Evolutionary conservation across 805 yeast genomes (phyloP).

Genomic region (Teunomyces stri): DNA sequence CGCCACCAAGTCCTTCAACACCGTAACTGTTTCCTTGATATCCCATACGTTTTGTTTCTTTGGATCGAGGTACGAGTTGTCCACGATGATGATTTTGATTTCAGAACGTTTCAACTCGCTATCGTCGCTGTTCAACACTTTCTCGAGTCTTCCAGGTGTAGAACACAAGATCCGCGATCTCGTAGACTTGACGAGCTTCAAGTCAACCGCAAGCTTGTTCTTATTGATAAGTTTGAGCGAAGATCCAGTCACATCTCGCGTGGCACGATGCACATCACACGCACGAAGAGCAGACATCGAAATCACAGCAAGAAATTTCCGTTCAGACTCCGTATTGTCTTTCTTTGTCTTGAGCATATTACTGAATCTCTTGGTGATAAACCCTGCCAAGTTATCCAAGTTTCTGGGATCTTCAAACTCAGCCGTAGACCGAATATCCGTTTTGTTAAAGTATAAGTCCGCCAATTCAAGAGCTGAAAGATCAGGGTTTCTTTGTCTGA

Average conservation of each 20-base stretch:
- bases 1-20: conserved; percentile 40
- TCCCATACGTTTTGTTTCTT: conserved; percentile 65
- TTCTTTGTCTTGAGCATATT: conserved; percentile 38
- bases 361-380: conserved; percentile 49
- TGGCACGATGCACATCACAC: conserved; percentile 76
- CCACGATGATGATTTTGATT: conserved; percentile 56
- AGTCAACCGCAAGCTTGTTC: conserved; percentile 66
- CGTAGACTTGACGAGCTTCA: conserved; percentile 43
- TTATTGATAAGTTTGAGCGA: conserved; percentile 73
- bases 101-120: conserved; percentile 39
- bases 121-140: conserved; percentile 45
- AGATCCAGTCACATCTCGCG: conserved; percentile 46
- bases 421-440: conserved; percentile 60
- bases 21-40: conserved; percentile 41
- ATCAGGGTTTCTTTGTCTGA: conserved; percentile 61
- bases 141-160: conserved; percentile 60
- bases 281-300: conserved; percentile 83
- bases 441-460: conserved; percentile 58
- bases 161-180: conserved; percentile 53
- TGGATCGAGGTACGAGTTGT: conserved; percentile 57
- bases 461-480: conserved; percentile 73
- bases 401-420: conserved; percentile 53
- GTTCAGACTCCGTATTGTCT: conserved; percentile 19
- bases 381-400: conserved; percentile 54
- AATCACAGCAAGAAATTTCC: conserved; percentile 50